Base-by-base conservation (phyloP, 225 moss, liverwort and hornwort genomes). In the Bryoerythrophyllum caledonicum region DNA sequence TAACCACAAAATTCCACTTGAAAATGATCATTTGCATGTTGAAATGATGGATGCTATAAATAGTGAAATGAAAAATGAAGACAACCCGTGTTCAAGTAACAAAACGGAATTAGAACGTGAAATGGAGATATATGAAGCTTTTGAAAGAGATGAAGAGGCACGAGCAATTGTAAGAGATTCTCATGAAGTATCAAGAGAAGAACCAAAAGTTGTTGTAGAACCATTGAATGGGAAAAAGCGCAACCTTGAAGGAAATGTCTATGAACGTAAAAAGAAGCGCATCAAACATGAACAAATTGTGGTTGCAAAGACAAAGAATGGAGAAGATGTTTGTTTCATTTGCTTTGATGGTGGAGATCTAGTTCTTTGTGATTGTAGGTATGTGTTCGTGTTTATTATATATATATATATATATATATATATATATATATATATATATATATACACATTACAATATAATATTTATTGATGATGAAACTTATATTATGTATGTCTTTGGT, bases 321-420 rank as follows among this genome's bases (percentile, higher is more conserved):
- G 89, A 73, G 99, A 99, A 75, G 99, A 99, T 49, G 99, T 99
- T 24, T 99, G 99, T 58, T 99, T 93, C 67, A 93, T 99, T 35
- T 99, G 99, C 68, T 99, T 95, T 79, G 99, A 99, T 77, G 99
- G 99, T 59, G 99, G 99, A 54, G 90, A 95, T 46, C 90, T 99
- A 78, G 74, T 99, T 48, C 84, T 99, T 57, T 95, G 99, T 67
- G 99, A 99, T 73, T 74, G 87, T 63, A 93, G 99, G 99, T 89
- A 70, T 4, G 35, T 34, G 1, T n/a, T 19, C 61, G 4, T 55
- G n/a, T 9, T 57, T 27, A 37, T 35, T 9, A n/a, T n/a, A n/a
- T n/a, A n/a, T n/a, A n/a, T n/a, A n/a, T n/a, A n/a, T n/a, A n/a
- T n/a, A n/a, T n/a, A n/a, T n/a, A n/a, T n/a, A n/a, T n/a, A n/a